Conservation (phyloP, 78 protist species). For the Guillardia theta region DNA sequence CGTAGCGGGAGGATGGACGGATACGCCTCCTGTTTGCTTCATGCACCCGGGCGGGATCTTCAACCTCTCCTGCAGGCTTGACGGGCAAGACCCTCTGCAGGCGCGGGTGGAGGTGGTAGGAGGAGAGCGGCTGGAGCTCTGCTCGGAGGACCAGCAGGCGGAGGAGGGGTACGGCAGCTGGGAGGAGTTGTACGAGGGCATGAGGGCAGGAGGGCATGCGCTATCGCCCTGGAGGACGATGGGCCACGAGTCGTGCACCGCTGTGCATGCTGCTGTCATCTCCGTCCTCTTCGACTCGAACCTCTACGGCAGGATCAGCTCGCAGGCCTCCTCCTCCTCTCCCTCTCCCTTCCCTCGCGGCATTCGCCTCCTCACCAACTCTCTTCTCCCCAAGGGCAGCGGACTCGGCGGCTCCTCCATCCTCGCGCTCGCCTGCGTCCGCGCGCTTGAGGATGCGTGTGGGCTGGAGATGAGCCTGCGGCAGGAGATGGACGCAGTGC, state of each 20-base stretch:
- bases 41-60: background rate
- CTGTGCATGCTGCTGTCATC: background rate
- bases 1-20: background rate
- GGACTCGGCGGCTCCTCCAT: background rate
- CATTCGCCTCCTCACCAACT: background rate
- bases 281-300: background rate
- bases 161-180: background rate
- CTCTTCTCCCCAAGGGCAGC: background rate
- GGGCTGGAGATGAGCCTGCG: background rate
- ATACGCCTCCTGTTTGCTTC: background rate
- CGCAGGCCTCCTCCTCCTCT: background rate
- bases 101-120: background rate
- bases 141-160: background rate
- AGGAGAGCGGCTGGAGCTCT: background rate
- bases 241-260: background rate
- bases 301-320: background rate
- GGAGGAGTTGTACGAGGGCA: background rate
- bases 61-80: background rate
- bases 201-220: background rate
- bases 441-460: background rate
- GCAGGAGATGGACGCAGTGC: background rate
- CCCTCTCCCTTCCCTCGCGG: background rate
- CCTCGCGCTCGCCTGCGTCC: background rate
- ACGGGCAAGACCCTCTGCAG: background rate
- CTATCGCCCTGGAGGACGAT: background rate